Evolutionary conservation across 129 eudicot genomes (phyloP).

Genomic region (Arctium minus): DNA sequence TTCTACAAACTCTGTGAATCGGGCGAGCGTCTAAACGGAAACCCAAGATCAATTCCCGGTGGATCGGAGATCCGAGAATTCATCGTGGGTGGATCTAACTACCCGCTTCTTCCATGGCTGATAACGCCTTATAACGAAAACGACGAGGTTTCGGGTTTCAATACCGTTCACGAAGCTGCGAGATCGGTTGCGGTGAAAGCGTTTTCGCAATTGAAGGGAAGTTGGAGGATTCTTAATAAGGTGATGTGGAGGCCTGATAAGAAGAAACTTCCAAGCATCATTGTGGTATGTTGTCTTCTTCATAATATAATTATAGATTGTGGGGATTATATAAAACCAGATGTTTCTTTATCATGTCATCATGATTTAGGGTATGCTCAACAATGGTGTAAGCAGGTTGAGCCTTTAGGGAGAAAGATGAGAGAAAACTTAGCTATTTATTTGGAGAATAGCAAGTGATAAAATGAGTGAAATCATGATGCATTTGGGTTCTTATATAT

Average conservation of each 20-base stretch:
- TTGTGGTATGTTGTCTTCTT: constrained; percentile 85
- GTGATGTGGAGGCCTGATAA: constrained; percentile 99
- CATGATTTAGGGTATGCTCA: constrained; percentile 70
- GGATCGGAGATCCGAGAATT: constrained; percentile 56
- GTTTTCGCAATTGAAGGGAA: constrained; percentile 75
- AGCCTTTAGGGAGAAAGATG: constrained; percentile 54
- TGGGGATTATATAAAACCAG: constrained; percentile 58
- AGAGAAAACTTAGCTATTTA: constrained; percentile 54
- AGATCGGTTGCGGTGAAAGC: constrained; percentile 62
- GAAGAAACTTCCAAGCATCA: constrained; percentile 85
- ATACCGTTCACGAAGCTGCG: constrained; percentile 59
- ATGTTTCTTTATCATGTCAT: constrained; percentile 59
- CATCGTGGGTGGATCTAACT: constrained; percentile 65
- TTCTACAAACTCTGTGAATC: constrained; percentile 75
- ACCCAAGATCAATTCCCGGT: constrained; percentile 18
- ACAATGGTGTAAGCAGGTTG: constrained; percentile 59
- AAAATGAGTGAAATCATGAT: neutral
- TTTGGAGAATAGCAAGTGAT: constrained; percentile 34
- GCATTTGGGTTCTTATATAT: neutral
- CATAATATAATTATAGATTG: constrained; percentile 93
- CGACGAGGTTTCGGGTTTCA: constrained; percentile 44
- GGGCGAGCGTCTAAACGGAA: constrained; percentile 66
- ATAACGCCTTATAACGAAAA: constrained; percentile 54
- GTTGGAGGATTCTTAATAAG: constrained; percentile 96
- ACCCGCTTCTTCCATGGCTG: constrained; percentile 98